Evolutionary conservation across 148 eudicot genomes (phyloP).

Genomic region (Spergularia bocconei): DNA sequence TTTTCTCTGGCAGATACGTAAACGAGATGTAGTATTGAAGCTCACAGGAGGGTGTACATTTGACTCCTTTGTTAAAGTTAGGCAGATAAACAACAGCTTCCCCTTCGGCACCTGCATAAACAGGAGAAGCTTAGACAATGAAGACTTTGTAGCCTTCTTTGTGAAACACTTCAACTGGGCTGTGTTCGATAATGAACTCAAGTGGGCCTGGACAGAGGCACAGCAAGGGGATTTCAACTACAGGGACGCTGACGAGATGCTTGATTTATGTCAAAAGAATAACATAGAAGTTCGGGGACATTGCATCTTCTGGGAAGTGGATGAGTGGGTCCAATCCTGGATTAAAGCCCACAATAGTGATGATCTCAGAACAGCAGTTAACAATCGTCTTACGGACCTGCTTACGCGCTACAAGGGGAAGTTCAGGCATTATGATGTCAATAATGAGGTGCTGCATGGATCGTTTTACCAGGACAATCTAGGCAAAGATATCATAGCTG

Average conservation of each 20-base stretch:
- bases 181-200: conserved; percentile 87
- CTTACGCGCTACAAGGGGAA: conserved; percentile 85
- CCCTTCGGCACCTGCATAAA: conserved; percentile 77
- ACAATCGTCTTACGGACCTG: conserved; percentile 66
- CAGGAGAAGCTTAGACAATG: conserved; percentile 74
- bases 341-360: conserved; percentile 40
- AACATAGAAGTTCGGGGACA: conserved; percentile 78
- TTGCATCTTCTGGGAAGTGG: conserved; percentile 97
- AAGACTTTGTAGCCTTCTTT: conserved; percentile 78
- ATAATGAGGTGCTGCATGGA: conserved; percentile 95
- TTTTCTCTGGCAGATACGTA: conserved; percentile 64
- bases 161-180: conserved; percentile 88
- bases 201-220: conserved; percentile 95
- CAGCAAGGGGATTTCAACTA: conserved; percentile 75
- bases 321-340: conserved; percentile 65
- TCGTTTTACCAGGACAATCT: conserved; percentile 73
- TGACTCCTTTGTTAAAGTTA: conserved; percentile 56
- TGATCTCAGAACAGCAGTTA: conserved; percentile 60
- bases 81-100: conserved; percentile 67
- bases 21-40: conserved; percentile 72
- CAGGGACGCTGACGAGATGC: conserved; percentile 78
- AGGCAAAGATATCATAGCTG: conserved; percentile 66
- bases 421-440: conserved; percentile 91
- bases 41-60: conserved; percentile 36
- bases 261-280: conserved; percentile 53